Base-by-base conservation (phyloP, 2,329 filamentous ascomycete genomes). In the Neonectria sp. region DNA sequence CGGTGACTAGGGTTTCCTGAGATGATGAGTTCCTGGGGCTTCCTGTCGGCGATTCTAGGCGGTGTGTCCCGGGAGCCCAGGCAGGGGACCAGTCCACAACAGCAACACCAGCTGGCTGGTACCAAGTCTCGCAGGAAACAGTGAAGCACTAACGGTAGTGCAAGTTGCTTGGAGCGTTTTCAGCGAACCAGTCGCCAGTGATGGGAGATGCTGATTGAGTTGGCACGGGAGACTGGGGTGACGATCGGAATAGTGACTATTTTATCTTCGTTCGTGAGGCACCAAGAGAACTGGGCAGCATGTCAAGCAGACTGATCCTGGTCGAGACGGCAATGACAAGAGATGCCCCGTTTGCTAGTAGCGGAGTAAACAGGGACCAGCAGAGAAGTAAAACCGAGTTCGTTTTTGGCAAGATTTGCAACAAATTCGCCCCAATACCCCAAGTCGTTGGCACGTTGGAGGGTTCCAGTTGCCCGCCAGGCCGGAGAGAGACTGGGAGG, bases 231-330 rank as follows among this genome's bases (percentile, higher is more conserved):
- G 67, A 56, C 55, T 57, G 48, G 62, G 62, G 48, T 71, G 69
- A 72, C 62, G 71, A 69, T 71, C 61, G 74, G 74, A 76, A 73
- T 66, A 68, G 65, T 60, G 69, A 68, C 67, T 71, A 74, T 74
- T 76, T 70, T 76, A 76, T 76, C 73, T 76, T 76, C 68, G 73
- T 74, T 72, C 71, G 74, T 75, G 74, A 76, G 74, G 69, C 72
- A 73, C 68, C 72, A 75, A 75, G 71, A 67, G 62, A 68, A 62
- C 68, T 71, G 66, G 71, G 70, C 73, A 68, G 74, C 73, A 75
- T 73, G 72, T 73, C 71, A 73, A 72, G 72, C 49, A 71, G 73
- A 66, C 58, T 61, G 72, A 75, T 69, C 74, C 75, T 72, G 55
- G 71, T 64, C 67, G 62, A 67, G 71, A 72, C 72, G 71, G 62